Conservation (phyloP, 1,284 basidiomycete genomes). For the Cutaneotrichosporon spelunceum region DNA sequence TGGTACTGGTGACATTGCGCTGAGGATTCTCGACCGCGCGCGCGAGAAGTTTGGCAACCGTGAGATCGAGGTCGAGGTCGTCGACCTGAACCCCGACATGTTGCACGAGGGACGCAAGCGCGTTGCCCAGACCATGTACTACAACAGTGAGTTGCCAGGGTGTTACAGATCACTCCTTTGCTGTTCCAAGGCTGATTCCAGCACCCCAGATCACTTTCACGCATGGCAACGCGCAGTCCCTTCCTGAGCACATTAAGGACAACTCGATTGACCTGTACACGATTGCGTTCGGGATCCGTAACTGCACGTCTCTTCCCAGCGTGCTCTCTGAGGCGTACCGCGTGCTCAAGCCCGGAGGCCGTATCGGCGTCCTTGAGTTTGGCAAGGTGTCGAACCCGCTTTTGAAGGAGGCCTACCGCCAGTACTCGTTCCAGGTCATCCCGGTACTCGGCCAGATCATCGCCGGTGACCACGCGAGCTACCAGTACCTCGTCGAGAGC, state of each 20-base stretch:
- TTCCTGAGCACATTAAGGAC: constrained; percentile 63
- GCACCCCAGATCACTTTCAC: constrained; percentile 91
- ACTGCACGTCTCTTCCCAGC: constrained; percentile 88
- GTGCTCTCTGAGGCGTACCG: constrained; percentile 88
- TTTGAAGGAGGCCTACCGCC: constrained; percentile 82
- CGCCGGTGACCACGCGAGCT: constrained; percentile 91
- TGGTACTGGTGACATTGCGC: constrained; percentile 95
- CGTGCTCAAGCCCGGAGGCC: constrained; percentile 93
- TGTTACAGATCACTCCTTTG: neutral
- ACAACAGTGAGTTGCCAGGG: constrained; percentile 66
- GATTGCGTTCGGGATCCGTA: constrained; percentile 97
- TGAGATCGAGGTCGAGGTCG: constrained; percentile 83
- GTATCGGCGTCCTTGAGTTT: constrained; percentile 95
- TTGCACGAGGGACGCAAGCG: constrained; percentile 85
- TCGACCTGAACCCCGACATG: constrained; percentile 96
- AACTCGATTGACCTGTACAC: constrained; percentile 94
- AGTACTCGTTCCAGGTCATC: constrained; percentile 95
- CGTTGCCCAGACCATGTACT: constrained; percentile 93
- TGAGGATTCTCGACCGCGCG: constrained; percentile 88
- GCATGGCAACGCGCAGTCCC: constrained; percentile 86
- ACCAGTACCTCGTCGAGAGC: constrained; percentile 97
- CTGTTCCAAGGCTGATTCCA: constrained; percentile 44
- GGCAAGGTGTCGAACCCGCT: constrained; percentile 89
- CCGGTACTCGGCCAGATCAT: constrained; percentile 91
- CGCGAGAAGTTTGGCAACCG: constrained; percentile 82